A percentile compares a stretch with the other conserved stretches of the same genome.
Evolutionary conservation across 805 yeast species (phyloP).

Genomic region (Candida maris): DNA sequence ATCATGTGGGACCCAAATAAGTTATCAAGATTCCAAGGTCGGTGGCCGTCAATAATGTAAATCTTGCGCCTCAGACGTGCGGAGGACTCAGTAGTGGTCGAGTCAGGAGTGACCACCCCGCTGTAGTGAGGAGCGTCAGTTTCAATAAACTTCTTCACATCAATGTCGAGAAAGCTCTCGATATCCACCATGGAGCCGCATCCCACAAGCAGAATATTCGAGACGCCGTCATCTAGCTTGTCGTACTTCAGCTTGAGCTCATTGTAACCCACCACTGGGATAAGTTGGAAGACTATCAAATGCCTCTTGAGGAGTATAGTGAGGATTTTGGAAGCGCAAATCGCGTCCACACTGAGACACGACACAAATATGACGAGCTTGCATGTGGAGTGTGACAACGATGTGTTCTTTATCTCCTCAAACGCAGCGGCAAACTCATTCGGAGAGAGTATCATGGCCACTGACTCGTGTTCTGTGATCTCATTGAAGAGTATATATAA

Average conservation of each 20-base stretch:
- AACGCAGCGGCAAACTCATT: slow-evolving; percentile 65
- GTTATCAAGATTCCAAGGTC: slow-evolving; percentile 97
- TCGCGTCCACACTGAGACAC: slow-evolving; percentile 85
- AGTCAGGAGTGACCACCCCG: slow-evolving; percentile 22
- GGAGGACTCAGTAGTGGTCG: slow-evolving; percentile 26
- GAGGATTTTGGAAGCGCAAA: slow-evolving; percentile 82
- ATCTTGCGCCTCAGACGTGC: slow-evolving; percentile 50
- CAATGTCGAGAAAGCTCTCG: slow-evolving; percentile 66
- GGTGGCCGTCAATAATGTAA: slow-evolving; percentile 83
- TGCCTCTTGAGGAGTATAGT: slow-evolving; percentile 70
- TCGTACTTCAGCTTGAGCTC: slow-evolving; percentile 65
- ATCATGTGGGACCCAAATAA: slow-evolving; percentile 78
- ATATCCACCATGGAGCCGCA: slow-evolving; percentile 93
- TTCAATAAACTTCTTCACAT: slow-evolving; percentile 48
- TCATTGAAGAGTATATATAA: no score
- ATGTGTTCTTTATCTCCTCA: slow-evolving; percentile 61
- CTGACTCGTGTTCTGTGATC: background rate
- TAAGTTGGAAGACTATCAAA: slow-evolving; percentile 78
- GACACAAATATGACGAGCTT: slow-evolving; percentile 84
- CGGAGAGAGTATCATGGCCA: slow-evolving; percentile 70
- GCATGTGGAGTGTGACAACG: slow-evolving; percentile 89
- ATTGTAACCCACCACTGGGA: slow-evolving; percentile 89
- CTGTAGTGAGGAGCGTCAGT: slow-evolving; percentile 25
- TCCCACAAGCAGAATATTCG: slow-evolving; percentile 76
- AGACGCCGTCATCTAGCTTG: slow-evolving; percentile 67